Evolutionary conservation across 257 asterid species (phyloP).

Genomic region (Nicotiana attenuata): DNA sequence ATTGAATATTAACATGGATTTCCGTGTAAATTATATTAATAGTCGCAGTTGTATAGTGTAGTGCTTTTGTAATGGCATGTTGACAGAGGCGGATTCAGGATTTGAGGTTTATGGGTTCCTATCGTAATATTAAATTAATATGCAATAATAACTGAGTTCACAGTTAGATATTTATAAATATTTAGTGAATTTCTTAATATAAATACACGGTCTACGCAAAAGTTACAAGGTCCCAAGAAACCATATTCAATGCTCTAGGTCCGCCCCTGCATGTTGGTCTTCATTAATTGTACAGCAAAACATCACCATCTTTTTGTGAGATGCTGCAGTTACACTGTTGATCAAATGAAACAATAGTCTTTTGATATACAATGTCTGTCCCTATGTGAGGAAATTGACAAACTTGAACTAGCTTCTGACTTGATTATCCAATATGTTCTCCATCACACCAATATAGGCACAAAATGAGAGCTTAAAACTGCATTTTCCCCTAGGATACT

Average conservation of each 20-base stretch:
- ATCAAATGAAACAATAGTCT: background rate
- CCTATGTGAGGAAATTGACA: background rate
- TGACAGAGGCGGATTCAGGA: no score
- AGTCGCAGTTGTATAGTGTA: background rate
- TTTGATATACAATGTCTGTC: no score
- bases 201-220: no score
- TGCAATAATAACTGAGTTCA: no score
- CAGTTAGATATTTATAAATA: no score
- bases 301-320: background rate
- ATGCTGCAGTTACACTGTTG: background rate
- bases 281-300: constrained; percentile 2
- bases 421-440: background rate
- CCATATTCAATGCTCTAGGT: no score
- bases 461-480: background rate
- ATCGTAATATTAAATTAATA: no score
- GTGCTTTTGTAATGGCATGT: background rate
- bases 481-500: constrained; percentile 5
- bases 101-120: no score
- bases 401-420: background rate
- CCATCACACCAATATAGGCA: background rate
- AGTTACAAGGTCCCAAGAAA: no score
- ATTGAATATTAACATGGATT: background rate
- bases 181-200: no score
- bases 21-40: background rate
- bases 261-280: background rate